Evolutionary conservation across 352 stramenopile genomes (phyloP).

Genomic region (Peronospora farinosa): DNA sequence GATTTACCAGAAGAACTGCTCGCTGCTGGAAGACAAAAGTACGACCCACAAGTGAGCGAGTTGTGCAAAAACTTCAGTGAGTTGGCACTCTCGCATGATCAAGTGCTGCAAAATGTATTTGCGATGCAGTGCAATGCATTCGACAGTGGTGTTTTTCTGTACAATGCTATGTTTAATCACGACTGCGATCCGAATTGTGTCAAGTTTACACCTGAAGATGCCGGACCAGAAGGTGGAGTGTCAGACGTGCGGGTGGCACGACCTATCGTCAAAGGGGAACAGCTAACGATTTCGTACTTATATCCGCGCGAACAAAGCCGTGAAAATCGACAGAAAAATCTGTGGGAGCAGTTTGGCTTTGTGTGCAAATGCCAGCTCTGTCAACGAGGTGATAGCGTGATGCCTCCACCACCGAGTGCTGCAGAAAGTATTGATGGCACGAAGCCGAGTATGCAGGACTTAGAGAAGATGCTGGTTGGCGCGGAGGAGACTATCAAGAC

Average conservation of each 20-base stretch:
- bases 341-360: conserved; percentile 91
- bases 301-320: conserved; percentile 87
- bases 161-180: conserved; percentile 94
- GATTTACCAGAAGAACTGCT: conserved; percentile 60
- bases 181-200: conserved; percentile 92
- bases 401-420: conserved; percentile 31
- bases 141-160: conserved; percentile 89
- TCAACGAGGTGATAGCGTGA: conserved; percentile 57
- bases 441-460: conserved; percentile 38
- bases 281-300: conserved; percentile 91
- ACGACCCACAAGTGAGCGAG: conserved; percentile 46
- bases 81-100: conserved; percentile 45
- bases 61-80: conserved; percentile 45
- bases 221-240: conserved; percentile 39
- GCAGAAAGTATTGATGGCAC: conserved; percentile 11
- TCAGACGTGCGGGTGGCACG: conserved; percentile 90
- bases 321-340: conserved; percentile 61
- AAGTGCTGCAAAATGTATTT: conserved; percentile 86
- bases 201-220: conserved; percentile 81
- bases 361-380: conserved; percentile 67
- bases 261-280: conserved; percentile 78
- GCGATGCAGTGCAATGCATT: conserved; percentile 93
- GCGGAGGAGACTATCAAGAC: conserved; percentile 62
- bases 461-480: conserved; percentile 57
- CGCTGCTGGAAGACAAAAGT: conserved; percentile 45